phyloP scores from a whole-genome alignment of 2,329 filamentous ascomycete species.

The Penicillium sp. region DNA sequence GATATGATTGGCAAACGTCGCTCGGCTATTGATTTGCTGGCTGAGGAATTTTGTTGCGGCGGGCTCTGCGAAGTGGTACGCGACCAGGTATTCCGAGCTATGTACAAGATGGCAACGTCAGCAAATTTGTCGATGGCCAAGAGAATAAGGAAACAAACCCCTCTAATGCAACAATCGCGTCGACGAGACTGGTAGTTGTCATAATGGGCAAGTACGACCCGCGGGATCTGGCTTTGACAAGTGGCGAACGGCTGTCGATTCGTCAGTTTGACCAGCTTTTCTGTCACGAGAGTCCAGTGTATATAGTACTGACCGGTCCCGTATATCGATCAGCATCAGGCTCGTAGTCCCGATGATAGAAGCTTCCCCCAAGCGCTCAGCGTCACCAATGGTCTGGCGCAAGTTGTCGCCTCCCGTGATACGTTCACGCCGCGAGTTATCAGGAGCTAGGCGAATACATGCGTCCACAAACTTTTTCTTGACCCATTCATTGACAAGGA shows the following conservation, averaged over 20 bases:
- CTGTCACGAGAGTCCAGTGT: no score
- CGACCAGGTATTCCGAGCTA: slow-evolving; percentile 6
- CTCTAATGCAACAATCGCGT: no score
- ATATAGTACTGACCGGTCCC: neutral
- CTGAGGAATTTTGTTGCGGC: slow-evolving; percentile 8
- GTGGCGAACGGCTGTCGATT: no score
- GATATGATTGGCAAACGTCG: slow-evolving; percentile 3
- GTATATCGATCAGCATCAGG: neutral
- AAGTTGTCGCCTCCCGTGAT: neutral
- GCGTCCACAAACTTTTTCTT: slow-evolving; percentile 2
- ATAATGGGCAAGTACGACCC: no score
- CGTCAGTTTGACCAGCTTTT: no score
- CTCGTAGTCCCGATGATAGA: neutral
- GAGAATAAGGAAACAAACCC: no score
- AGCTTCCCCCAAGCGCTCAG: neutral
- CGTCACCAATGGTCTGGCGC: neutral
- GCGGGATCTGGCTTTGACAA: no score
- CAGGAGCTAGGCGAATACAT: neutral
- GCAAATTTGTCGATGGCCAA: no score
- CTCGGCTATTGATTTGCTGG: slow-evolving; percentile 10
- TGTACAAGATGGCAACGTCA: no score
- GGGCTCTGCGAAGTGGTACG: slow-evolving; percentile 3
- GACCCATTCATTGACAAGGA: slow-evolving; percentile 8
- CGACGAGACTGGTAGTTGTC: no score
- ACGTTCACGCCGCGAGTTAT: neutral